Evolutionary conservation across 352 stramenopile genomes (phyloP).

Genomic region (Peronospora tabacina): DNA sequence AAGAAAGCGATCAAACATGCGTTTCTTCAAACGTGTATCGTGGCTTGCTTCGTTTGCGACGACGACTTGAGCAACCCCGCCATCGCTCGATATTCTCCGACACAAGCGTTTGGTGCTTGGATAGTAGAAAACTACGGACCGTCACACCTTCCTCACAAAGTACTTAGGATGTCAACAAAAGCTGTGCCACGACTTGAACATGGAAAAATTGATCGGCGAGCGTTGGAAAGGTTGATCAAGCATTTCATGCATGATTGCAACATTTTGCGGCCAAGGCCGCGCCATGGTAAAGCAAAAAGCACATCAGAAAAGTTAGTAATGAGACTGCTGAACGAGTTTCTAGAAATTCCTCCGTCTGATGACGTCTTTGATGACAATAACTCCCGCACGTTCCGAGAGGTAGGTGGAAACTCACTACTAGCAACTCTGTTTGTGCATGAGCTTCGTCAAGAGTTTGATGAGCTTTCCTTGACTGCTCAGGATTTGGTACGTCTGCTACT

Average conservation of each 20-base stretch:
- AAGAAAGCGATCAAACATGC: constrained; percentile 13
- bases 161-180: constrained; percentile 12
- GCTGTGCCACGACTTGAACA: constrained; percentile 23
- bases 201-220: constrained; percentile 38
- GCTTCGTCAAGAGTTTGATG: constrained; percentile 19
- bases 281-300: not conserved
- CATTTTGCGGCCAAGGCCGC: not conserved
- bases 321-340: constrained; percentile 9
- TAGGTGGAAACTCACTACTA: constrained; percentile 52
- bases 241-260: not conserved
- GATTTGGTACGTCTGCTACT: constrained; percentile 22
- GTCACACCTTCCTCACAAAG: constrained; percentile 25
- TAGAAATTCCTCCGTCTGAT: constrained; percentile 3
- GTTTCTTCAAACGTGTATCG: constrained; percentile 15
- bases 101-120: constrained; percentile 21
- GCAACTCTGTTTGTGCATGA: constrained; percentile 42
- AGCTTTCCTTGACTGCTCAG: constrained; percentile 6
- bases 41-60: constrained; percentile 21
- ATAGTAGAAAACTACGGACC: constrained; percentile 28
- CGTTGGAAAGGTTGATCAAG: constrained; percentile 16
- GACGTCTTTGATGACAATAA: constrained; percentile 1
- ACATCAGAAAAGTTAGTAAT: constrained; percentile 2
- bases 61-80: not conserved
- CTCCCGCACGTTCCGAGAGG: constrained; percentile 27
- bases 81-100: constrained; percentile 7